Base-by-base conservation (phyloP, 192 early-diverging fungal species). In the Backusella tarrabulga region DNA sequence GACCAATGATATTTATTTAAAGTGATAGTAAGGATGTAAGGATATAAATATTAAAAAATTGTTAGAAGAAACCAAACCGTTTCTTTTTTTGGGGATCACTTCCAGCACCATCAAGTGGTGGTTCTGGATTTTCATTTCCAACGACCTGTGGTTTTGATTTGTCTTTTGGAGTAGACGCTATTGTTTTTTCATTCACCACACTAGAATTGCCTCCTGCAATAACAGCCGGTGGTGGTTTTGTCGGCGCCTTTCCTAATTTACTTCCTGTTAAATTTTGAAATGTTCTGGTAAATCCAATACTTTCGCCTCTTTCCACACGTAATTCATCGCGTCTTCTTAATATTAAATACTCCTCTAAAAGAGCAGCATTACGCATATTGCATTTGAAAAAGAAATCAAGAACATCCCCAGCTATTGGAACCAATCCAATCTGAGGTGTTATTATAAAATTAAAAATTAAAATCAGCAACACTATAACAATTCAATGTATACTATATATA, bases 341-440 rank as follows among this genome's bases (percentile, higher is more conserved):
- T 68, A 83, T 69, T 9, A 90, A 42, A 52, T 71, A 88, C 19
- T 81, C 83, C 42, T 90, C 84, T 42, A 90, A 81, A 6, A 88
- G n/a, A 34, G 78, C 71, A 23, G 85, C 85, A 77, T 90, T 90
- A 46, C 76, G 83, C 71, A 75, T 74, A 54, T 90, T 90, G 0
- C 81, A 80, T 70, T 87, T 90, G 68, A 82, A 87, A 36, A 90
- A 52, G 34, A 85, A 82, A 76, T 90, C 88, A 12, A 76, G 40
- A 15, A 88, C 9, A 74, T 90, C 88, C 15, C 88, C 88, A 1
- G 85, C 21, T 3, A 90, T 21, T 7, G 88, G 88, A 19, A 83
- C 71, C 12, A 90, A n/a, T 0, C 88, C 87, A 32, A 87, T 34
- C 88, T 89, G 79, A 50, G 17, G 46, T 50, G n/a, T n/a, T 19